Evolutionary conservation across 208 protist genomes (phyloP), one percentile per base, ranked within the genome.

Genomic region (Tritrichomonas musculus): DNA sequence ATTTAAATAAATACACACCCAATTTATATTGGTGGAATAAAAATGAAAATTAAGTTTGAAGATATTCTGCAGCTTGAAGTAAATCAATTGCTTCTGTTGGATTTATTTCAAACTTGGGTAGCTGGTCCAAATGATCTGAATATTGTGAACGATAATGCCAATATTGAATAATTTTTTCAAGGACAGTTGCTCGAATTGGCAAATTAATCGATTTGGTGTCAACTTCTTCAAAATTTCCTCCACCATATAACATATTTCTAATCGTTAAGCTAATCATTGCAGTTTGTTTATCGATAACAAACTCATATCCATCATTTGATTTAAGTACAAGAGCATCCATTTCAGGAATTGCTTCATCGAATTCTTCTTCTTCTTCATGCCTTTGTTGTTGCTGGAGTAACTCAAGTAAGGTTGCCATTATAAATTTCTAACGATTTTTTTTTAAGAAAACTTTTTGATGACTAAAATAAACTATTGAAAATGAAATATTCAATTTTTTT

Each of bases 111-210:
- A 88, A 88, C 0, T 0, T 25, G 27, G 77, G 77, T 5, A 88
- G 17, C 47, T 60, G 47, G 44, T 88, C 77, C 11, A 36, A 33
- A 39, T 88, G 77, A 60, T 88, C 77, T 33, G 77, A 88, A 39
- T 88, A 88, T 57, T 88, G 77, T 33, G 77, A 44, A 20, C 47
- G 8, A 57, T 88, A 88, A 57, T 88, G 77, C 77, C 77, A 88
- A 30, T 88, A 88, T 88, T 88, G 47, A 27, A 88, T 88, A 88
- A 88, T 88, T 39, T 47, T 53, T 88, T 88, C 77, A 33, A 88
- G 44, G 39, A 88, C n/a, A 9, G n/a, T 47, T 8, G 77, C 44
- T 39, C 77, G 8, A 88, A 88, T 88, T n/a, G 44, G 44, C 0
- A 88, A 57, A 4, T 30, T 2, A 36, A 88, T 88, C 33, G n/a